Conservation (phyloP, 306 rosid species). For the Trifolium dubium region DNA sequence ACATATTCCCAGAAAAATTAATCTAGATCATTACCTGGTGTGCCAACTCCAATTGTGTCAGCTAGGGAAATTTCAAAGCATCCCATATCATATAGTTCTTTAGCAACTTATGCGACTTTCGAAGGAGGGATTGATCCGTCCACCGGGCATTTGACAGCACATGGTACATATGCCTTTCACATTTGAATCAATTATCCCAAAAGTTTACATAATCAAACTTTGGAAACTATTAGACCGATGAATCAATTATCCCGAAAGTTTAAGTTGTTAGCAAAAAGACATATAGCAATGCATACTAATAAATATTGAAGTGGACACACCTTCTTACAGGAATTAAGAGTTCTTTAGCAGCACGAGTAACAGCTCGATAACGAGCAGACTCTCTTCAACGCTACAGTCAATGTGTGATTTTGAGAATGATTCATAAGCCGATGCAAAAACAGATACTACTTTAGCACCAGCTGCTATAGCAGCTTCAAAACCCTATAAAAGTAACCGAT, state of each 20-base stretch:
- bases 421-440: slow-evolving; percentile 93
- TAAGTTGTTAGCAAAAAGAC: too few species aligned
- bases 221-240: too few species aligned
- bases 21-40: slow-evolving; percentile 66
- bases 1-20: neutral
- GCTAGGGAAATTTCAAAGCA: slow-evolving; percentile 97
- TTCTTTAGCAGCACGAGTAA: slow-evolving; percentile 76
- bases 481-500: slow-evolving; percentile 56
- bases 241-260: too few species aligned
- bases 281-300: too few species aligned
- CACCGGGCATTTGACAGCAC: slow-evolving; percentile 82
- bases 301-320: slow-evolving; percentile 38
- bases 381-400: slow-evolving; percentile 82
- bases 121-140: slow-evolving; percentile 83
- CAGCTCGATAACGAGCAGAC: slow-evolving; percentile 70
- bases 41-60: slow-evolving; percentile 91
- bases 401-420: slow-evolving; percentile 86
- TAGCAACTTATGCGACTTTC: slow-evolving; percentile 85
- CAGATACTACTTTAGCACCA: slow-evolving; percentile 86
- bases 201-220: too few species aligned
- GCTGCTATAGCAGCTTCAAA: slow-evolving; percentile 87
- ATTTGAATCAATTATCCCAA: slow-evolving; percentile 4
- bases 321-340: slow-evolving; percentile 84
- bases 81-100: slow-evolving; percentile 86
- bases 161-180: slow-evolving; percentile 81